Evolutionary conservation across 805 yeast species (phyloP), one percentile per base, ranked within the genome.

Genomic region (Wickerhamomyces hampshirensis): DNA sequence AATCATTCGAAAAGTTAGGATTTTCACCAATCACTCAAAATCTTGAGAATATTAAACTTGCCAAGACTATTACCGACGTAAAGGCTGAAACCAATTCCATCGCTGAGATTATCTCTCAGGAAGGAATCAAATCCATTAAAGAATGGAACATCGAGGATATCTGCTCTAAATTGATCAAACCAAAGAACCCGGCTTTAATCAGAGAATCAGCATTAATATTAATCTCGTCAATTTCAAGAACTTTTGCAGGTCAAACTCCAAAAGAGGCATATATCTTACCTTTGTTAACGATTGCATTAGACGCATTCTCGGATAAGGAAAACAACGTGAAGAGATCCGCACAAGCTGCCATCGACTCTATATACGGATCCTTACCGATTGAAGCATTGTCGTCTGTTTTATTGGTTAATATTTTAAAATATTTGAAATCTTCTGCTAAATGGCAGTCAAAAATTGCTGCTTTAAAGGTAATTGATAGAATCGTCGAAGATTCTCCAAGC

Each of bases 401-500:
- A 24, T 57, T 91, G 33, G 76, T 81, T 38, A 70, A 65, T 38
- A 56, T 88, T 23, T 60, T 84, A 42, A 59, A 51, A 5, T 88
- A 84, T 58, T 71, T 91, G 50, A 68, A 71, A 42, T 77, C 89
- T 3, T 77, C 95, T 37, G 95, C 96, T 31, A 91, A 89, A 63
- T 89, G 96, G 95, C 93, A 86, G 61, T 74, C 87, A 33, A 91
- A 91, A 61, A 52, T 85, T 29, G 94, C 82, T 13, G 91, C 93
- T 35, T 70, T 91, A 55, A 77, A 74, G 47, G 54, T 78, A 5
- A 63, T 89, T 38, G 95, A 88, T 57, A 78, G 71, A 56, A 71
- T 89, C 38, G 70, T 84, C 41, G 86, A 76, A 43, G 87, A 84
- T 33, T 78, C 83, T 29, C 93, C 96, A 39, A 76, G 82, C 27